Percentiles rank a stretch among this genome's conserved stretches.
These are phyloP conservation scores for Saitozyma sp. DNA, from an alignment of 768 basidiomycete species.

Conservation along the genomic window DNA sequence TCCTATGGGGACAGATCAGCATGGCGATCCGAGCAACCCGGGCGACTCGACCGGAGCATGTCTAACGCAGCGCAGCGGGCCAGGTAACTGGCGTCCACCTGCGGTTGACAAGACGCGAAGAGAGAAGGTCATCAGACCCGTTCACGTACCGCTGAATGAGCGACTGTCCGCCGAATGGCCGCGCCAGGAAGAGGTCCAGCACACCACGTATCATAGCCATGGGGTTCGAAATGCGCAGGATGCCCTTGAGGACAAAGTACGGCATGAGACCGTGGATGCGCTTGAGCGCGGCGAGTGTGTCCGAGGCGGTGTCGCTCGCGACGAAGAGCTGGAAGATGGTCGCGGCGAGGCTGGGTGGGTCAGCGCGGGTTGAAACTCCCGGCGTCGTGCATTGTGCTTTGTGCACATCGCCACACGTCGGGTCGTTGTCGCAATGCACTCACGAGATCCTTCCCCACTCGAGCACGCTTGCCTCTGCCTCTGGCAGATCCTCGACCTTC, in stretches of 20 bases:
- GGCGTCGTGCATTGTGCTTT: background rate
- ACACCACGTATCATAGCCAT: slow-evolving; percentile 94
- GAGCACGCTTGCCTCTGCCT: slow-evolving; percentile 80
- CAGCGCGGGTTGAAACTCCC: background rate
- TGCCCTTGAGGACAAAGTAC: slow-evolving; percentile 91
- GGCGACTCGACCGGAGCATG: background rate
- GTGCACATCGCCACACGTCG: too few species aligned
- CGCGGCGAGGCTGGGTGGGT: slow-evolving; percentile 72
- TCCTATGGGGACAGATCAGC: slow-evolving; percentile 57
- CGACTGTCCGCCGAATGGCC: slow-evolving; percentile 92
- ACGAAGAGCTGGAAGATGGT: slow-evolving; percentile 94
- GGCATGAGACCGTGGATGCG: slow-evolving; percentile 95
- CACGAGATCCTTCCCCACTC: slow-evolving; percentile 98
- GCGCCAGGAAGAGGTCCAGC: slow-evolving; percentile 91
- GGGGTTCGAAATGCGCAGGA: slow-evolving; percentile 89
- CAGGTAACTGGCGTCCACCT: background rate
- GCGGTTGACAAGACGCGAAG: background rate
- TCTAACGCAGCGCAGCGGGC: too few species aligned
- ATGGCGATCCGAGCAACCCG: background rate
- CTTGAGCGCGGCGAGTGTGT: slow-evolving; percentile 82
- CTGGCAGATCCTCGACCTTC: slow-evolving; percentile 71
- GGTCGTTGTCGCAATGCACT: slow-evolving; percentile 49
- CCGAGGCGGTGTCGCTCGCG: slow-evolving; percentile 87
- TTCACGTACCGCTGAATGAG: slow-evolving; percentile 74
- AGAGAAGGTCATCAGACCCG: background rate